A percentile compares a stretch with the other conserved stretches of the same genome.
These are phyloP conservation scores for Chamaecyparis obtusa DNA, from an alignment of 75 land plant genomes.

Conservation along the genomic window DNA sequence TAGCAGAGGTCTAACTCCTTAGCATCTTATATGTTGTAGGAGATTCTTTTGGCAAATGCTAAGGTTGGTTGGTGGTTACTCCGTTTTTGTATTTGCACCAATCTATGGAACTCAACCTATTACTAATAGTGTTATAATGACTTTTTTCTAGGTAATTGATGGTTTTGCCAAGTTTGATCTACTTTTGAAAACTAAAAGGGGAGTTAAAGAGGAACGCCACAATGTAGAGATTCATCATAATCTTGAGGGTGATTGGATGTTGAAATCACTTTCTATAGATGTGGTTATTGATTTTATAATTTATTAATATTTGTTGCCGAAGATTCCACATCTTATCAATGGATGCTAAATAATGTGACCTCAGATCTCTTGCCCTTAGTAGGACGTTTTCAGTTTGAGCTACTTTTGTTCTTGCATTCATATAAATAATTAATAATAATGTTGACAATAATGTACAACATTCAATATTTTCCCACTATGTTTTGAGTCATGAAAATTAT, in stretches of 20 bases:
- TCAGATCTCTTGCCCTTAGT: background rate
- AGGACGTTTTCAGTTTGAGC: background rate
- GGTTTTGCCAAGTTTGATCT: constrained; percentile 38
- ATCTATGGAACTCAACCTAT: background rate
- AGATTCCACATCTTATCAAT: no score
- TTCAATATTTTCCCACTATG: no score
- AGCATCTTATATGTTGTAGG: constrained; percentile 65
- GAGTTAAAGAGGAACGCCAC: constrained; percentile 60
- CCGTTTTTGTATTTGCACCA: background rate
- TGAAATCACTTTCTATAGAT: constrained; percentile 2
- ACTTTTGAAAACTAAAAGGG: constrained; percentile 62
- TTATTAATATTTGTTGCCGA: background rate
- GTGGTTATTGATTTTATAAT: background rate
- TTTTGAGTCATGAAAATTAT: no score
- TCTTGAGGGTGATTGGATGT: constrained; percentile 30
- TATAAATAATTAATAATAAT: background rate
- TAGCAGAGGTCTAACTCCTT: constrained; percentile 84
- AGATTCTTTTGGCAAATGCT: constrained; percentile 61
- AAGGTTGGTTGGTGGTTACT: constrained; percentile 61
- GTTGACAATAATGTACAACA: no score
- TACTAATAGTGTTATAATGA: background rate
- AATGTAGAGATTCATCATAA: constrained; percentile 57
- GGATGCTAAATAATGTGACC: background rate
- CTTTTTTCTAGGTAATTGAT: constrained; percentile 33
- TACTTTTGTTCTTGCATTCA: background rate